Evolutionary conservation across 2,329 filamentous ascomycete genomes (phyloP).

Genomic region (Calonectria crousiana): DNA sequence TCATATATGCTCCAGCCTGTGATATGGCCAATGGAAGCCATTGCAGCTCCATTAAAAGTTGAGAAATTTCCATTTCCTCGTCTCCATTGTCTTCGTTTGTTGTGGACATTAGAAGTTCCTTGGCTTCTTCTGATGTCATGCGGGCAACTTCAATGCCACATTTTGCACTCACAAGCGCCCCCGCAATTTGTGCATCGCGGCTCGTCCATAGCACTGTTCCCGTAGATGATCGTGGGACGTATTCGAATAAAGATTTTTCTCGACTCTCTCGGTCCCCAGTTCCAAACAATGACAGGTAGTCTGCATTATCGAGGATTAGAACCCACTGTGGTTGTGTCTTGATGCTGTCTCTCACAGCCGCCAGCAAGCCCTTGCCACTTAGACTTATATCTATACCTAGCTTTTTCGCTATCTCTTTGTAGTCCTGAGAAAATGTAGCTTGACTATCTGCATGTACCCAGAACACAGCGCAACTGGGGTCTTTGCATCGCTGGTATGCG

Average conservation of each 20-base stretch:
- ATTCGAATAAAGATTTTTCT: neutral
- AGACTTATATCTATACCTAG: slow-evolving; percentile 48
- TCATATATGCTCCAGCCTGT: slow-evolving; percentile 48
- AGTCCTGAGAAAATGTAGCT: slow-evolving; percentile 56
- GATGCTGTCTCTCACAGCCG: slow-evolving; percentile 64
- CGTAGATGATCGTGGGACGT: neutral
- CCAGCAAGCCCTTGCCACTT: slow-evolving; percentile 68
- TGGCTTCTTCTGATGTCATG: slow-evolving; percentile 31
- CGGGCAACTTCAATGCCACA: slow-evolving; percentile 45
- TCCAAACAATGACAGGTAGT: slow-evolving; percentile 39
- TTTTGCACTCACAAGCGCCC: slow-evolving; percentile 38
- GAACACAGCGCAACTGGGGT: slow-evolving; percentile 54
- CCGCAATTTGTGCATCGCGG: slow-evolving; percentile 44
- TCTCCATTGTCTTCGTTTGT: slow-evolving; percentile 2
- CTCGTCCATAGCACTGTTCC: slow-evolving; percentile 51
- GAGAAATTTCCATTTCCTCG: slow-evolving; percentile 26
- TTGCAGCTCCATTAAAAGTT: slow-evolving; percentile 36
- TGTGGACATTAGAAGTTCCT: neutral
- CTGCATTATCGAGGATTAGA: slow-evolving; percentile 57
- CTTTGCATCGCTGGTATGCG: slow-evolving; percentile 44
- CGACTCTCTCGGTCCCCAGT: neutral
- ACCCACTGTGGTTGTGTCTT: slow-evolving; percentile 50
- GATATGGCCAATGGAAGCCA: slow-evolving; percentile 48
- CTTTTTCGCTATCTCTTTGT: slow-evolving; percentile 47
- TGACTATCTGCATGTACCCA: slow-evolving; percentile 56